Percentiles rank a stretch among this genome's conserved stretches.
Evolutionary conservation across 192 early-diverging fungal genomes (phyloP).

Genomic region (Coemansia sp.): DNA sequence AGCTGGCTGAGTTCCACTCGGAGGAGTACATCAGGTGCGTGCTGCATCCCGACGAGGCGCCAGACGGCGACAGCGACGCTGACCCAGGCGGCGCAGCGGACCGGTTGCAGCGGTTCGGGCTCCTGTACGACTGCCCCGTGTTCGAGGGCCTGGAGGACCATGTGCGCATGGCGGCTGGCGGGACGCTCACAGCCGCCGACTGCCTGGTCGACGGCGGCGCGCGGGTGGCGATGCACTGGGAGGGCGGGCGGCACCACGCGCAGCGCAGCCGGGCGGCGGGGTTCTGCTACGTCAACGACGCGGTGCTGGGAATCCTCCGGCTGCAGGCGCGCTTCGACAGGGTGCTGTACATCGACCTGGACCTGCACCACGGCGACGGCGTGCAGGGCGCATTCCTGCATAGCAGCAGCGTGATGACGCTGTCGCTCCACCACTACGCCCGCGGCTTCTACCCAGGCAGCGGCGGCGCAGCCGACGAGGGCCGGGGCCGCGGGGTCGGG

Average conservation of each 20-base stretch:
- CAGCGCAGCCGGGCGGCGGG: conserved; percentile 87
- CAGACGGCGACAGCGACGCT: background rate
- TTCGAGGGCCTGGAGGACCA: conserved; percentile 41
- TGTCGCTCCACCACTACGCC: conserved; percentile 95
- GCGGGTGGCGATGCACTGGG: conserved; percentile 84
- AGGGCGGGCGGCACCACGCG: conserved; percentile 96
- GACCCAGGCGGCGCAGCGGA: background rate
- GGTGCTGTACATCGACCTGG: conserved; percentile 96
- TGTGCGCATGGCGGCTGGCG: conserved; percentile 43
- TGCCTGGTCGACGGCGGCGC: conserved; percentile 15
- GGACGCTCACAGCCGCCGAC: conserved; percentile 39
- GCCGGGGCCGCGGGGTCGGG: conserved; percentile 75
- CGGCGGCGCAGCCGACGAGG: conserved; percentile 80
- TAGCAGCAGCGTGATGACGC: conserved; percentile 93
- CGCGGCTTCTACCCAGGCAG: conserved; percentile 94
- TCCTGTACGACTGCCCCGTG: conserved; percentile 43
- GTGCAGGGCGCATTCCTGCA: conserved; percentile 96
- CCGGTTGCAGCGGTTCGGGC: conserved; percentile 27
- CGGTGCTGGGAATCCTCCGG: conserved; percentile 90
- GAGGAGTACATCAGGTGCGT: conserved; percentile 33
- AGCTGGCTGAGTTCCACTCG: conserved; percentile 39
- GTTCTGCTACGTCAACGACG: conserved; percentile 99
- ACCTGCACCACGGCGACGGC: conserved; percentile 98
- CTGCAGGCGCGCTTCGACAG: conserved; percentile 74
- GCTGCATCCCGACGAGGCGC: background rate